These are phyloP conservation scores for Ambrosia artemisiifolia DNA, from an alignment of 129 eudicot genomes.

Conservation along the genomic window DNA sequence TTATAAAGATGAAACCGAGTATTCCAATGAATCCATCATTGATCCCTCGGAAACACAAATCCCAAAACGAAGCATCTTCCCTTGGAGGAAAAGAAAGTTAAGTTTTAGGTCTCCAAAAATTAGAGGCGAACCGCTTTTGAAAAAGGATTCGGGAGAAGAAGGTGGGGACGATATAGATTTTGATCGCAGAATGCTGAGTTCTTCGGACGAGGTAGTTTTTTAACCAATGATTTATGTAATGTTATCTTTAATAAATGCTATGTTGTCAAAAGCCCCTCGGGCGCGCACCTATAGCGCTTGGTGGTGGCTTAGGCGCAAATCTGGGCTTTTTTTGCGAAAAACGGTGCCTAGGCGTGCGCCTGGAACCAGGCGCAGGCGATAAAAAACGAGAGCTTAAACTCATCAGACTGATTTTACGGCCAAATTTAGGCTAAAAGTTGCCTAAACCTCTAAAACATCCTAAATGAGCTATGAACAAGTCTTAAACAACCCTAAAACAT, in stretches of 20 bases:
- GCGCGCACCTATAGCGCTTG: no score
- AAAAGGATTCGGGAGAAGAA: conserved; percentile 1
- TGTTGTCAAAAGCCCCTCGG: no score
- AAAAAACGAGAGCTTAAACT: no score
- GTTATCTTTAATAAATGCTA: not conserved
- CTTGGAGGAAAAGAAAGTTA: conserved; percentile 8
- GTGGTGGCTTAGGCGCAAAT: no score
- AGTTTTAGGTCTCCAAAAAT: conserved; percentile 4
- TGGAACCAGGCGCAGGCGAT: no score
- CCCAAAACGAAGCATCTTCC: not conserved
- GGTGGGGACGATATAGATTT: conserved; percentile 10
- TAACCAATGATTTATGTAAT: not conserved
- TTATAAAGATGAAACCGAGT: not conserved
- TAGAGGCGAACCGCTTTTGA: conserved; percentile 11
- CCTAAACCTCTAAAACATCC: no score
- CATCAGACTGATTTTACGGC: no score
- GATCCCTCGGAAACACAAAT: not conserved
- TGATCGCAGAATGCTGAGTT: conserved; percentile 14
- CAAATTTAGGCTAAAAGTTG: no score
- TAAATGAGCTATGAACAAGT: no score
- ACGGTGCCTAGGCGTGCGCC: no score
- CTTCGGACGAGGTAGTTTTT: conserved; percentile 2
- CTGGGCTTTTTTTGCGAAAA: no score
- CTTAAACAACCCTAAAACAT: no score
- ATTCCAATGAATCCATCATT: not conserved